Conservation (phyloP, 768 basidiomycete species). For the Mycena rosella region DNA sequence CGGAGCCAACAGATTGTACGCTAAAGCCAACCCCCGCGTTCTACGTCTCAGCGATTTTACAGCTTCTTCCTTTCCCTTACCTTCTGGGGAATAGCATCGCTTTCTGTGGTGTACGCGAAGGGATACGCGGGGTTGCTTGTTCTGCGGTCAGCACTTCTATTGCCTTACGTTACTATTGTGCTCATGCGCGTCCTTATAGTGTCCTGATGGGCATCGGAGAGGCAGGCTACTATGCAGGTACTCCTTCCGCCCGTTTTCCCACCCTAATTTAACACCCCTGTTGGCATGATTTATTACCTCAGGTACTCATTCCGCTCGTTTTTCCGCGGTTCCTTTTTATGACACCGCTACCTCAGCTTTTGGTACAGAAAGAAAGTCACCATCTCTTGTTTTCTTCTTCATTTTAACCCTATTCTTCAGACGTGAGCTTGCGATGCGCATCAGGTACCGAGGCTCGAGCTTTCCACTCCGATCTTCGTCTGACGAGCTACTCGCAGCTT, state of each 20-base stretch:
- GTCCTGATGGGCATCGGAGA: slow-evolving; percentile 72
- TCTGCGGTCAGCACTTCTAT: slow-evolving; percentile 56
- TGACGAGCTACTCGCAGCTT: slow-evolving; percentile 47
- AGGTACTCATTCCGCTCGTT: too few species aligned
- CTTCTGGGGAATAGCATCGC: slow-evolving; percentile 66
- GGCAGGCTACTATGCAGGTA: slow-evolving; percentile 62
- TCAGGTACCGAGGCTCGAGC: too few species aligned
- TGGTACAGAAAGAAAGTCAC: too few species aligned
- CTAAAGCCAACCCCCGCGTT: too few species aligned
- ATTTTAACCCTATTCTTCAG: too few species aligned
- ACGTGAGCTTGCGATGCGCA: too few species aligned
- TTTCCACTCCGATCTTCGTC: not conserved
- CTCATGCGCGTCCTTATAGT: slow-evolving; percentile 44
- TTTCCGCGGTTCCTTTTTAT: too few species aligned
- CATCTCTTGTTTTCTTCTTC: too few species aligned
- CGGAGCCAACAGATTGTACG: slow-evolving; percentile 69
- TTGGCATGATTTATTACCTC: too few species aligned
- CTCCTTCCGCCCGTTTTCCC: not conserved
- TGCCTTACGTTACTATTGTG: not conserved
- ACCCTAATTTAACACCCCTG: too few species aligned
- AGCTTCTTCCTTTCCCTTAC: slow-evolving; percentile 68
- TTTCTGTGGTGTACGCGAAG: slow-evolving; percentile 68
- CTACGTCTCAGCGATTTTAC: not conserved
- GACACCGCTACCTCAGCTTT: too few species aligned
- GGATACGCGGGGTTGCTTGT: slow-evolving; percentile 63